Percentiles rank a stretch among this genome's conserved stretches.
Evolutionary conservation across 2,329 filamentous ascomycete genomes (phyloP).

Genomic region (Colletotrichum salicis): DNA sequence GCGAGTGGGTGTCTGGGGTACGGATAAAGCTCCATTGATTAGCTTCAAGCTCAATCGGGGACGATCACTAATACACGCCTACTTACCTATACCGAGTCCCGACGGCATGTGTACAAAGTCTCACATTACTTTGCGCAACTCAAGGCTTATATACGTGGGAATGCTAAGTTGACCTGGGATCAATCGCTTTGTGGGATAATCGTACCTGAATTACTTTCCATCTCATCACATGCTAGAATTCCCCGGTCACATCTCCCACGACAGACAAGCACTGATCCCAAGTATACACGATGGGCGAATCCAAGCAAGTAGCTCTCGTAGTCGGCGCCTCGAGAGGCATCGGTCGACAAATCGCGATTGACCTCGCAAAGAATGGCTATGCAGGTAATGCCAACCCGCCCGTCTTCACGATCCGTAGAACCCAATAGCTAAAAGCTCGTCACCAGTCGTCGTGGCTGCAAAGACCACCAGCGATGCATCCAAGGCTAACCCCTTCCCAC

Average conservation of each 20-base stretch:
- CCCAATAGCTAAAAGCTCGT: neutral
- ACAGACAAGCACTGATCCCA: neutral
- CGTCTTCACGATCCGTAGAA: neutral
- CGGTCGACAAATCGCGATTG: conserved; percentile 81
- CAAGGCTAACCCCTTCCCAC: conserved; percentile 70
- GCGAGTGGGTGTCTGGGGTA: conserved; percentile 14
- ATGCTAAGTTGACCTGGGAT: neutral
- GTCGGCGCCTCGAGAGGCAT: conserved; percentile 84
- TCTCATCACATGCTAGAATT: neutral
- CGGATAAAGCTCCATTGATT: neutral
- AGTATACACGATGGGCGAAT: conserved; percentile 25
- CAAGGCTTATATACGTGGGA: neutral
- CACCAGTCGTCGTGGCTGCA: conserved; percentile 77
- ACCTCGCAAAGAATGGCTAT: conserved; percentile 78
- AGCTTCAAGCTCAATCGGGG: neutral
- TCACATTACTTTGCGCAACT: neutral
- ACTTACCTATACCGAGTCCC: conserved; percentile 3
- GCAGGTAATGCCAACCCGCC: conserved; percentile 60
- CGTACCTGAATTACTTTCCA: neutral
- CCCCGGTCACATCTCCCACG: neutral
- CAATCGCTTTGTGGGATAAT: too few species aligned
- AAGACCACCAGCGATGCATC: conserved; percentile 77
- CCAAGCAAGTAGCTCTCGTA: conserved; percentile 69
- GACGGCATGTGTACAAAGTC: neutral
- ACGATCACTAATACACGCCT: conserved; percentile 25